Conservation (phyloP, 2,329 filamentous ascomycete species). For the Cercospora brassicicola region DNA sequence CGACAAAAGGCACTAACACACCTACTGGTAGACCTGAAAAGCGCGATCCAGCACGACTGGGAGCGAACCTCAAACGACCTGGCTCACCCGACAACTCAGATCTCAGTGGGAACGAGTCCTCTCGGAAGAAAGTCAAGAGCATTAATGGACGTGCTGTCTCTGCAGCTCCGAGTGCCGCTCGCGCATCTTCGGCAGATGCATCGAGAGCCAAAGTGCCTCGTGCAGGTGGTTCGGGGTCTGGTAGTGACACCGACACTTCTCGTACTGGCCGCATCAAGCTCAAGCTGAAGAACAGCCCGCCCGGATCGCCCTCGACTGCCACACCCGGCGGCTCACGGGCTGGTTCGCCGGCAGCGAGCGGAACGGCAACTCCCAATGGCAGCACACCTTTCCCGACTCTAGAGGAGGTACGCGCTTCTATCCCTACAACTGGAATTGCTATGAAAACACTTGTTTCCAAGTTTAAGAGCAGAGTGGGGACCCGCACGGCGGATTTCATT, state of each 20-base stretch:
- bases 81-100: slow-evolving; percentile 87
- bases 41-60: slow-evolving; percentile 54
- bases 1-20: slow-evolving; percentile 69
- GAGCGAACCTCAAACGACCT: slow-evolving; percentile 69
- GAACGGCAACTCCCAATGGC: slow-evolving; percentile 24
- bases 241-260: slow-evolving; percentile 72
- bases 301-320: slow-evolving; percentile 41
- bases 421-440: slow-evolving; percentile 48
- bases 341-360: slow-evolving; percentile 34
- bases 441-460: slow-evolving; percentile 44
- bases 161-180: slow-evolving; percentile 24
- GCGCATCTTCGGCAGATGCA: slow-evolving; percentile 27
- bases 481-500: slow-evolving; percentile 45
- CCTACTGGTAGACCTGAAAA: slow-evolving; percentile 59
- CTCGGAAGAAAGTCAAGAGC: slow-evolving; percentile 65
- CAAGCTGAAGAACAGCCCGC: slow-evolving; percentile 55
- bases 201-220: slow-evolving; percentile 19
- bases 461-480: slow-evolving; percentile 46
- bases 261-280: slow-evolving; percentile 60
- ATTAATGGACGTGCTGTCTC: slow-evolving; percentile 44
- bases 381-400: slow-evolving; percentile 42
- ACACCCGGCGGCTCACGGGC: slow-evolving; percentile 39
- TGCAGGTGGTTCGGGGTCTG: slow-evolving; percentile 53
- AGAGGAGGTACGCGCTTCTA: slow-evolving; percentile 47
- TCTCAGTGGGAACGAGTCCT: slow-evolving; percentile 86